Evolutionary conservation across 345 rosid species (phyloP).

Genomic region (Schrenkiella parvula): DNA sequence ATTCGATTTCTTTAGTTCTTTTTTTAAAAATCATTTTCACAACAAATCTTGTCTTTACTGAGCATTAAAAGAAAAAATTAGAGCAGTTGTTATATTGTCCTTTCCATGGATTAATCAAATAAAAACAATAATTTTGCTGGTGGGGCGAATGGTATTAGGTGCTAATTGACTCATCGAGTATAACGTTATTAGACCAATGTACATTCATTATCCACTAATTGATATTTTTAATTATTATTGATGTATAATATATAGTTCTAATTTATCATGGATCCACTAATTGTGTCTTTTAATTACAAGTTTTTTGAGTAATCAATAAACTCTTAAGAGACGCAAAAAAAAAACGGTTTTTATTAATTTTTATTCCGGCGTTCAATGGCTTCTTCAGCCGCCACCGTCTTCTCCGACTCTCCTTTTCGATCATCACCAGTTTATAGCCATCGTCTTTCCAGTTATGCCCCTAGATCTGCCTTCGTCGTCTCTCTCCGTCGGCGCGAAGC

Average conservation of each 20-base stretch:
- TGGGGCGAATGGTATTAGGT: slow-evolving; percentile 20
- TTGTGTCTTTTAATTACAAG: slow-evolving; percentile 23
- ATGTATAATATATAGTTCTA: background rate
- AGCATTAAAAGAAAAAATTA: background rate
- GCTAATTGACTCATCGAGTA: slow-evolving; percentile 27
- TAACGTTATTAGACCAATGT: background rate
- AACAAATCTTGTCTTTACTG: slow-evolving; percentile 9
- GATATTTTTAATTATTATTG: background rate
- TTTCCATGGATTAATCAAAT: slow-evolving; percentile 5
- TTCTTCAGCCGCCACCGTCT: slow-evolving; percentile 39
- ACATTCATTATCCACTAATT: slow-evolving; percentile 31
- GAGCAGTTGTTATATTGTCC: slow-evolving; percentile 15
- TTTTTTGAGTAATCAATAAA: slow-evolving; percentile 5
- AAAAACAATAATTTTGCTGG: background rate
- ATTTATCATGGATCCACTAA: background rate
- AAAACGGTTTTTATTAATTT: background rate
- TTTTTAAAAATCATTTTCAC: background rate
- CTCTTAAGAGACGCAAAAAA: background rate
- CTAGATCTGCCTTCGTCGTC: background rate
- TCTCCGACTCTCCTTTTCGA: slow-evolving; percentile 26
- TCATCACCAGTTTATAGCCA: slow-evolving; percentile 29
- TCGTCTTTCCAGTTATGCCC: slow-evolving; percentile 26
- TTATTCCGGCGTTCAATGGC: slow-evolving; percentile 41
- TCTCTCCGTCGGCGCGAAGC: slow-evolving; percentile 12
- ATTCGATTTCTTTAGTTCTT: background rate